Conservation (phyloP, 257 asterid species). For the Cynanchum wilfordii region DNA sequence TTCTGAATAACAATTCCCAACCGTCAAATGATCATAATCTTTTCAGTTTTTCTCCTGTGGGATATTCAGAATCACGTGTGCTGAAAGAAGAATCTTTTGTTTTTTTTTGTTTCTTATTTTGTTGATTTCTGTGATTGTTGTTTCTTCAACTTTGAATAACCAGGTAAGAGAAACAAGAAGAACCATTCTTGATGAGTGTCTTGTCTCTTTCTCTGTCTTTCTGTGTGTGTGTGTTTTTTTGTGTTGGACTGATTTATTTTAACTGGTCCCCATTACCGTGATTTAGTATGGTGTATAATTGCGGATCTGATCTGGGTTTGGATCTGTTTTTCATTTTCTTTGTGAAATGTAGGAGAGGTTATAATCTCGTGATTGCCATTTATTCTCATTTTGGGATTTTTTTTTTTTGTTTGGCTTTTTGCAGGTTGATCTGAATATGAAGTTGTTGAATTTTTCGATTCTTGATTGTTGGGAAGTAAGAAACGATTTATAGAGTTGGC, state of each 20-base stretch:
- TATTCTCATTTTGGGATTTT: conserved; percentile 13
- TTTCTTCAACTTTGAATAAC: conserved; percentile 8
- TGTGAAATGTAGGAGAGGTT: not conserved
- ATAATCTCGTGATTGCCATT: not conserved
- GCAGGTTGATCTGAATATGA: conserved; percentile 61
- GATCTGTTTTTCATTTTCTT: conserved; percentile 15
- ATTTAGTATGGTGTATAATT: not conserved
- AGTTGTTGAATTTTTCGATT: conserved; percentile 21
- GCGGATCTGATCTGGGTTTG: conserved; percentile 69
- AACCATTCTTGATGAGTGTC: conserved; percentile 9
- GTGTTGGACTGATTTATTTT: conserved; percentile 3
- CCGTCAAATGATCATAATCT: conserved; percentile 10
- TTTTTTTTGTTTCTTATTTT: too few species aligned
- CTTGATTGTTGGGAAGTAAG: conserved; percentile 14
- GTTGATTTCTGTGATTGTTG: not conserved
- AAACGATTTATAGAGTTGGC: not conserved
- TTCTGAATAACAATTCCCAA: conserved; percentile 13
- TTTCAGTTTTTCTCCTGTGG: not conserved
- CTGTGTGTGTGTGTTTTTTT: not conserved
- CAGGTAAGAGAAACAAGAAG: conserved; percentile 13
- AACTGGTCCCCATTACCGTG: conserved; percentile 7
- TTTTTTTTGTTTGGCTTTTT: conserved; percentile 24
- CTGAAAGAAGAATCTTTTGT: not conserved
- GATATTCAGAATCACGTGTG: conserved; percentile 2
- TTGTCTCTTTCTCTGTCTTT: not conserved